phyloP scores from a whole-genome alignment of 441 rosid genomes.

The Geranium incanum region DNA sequence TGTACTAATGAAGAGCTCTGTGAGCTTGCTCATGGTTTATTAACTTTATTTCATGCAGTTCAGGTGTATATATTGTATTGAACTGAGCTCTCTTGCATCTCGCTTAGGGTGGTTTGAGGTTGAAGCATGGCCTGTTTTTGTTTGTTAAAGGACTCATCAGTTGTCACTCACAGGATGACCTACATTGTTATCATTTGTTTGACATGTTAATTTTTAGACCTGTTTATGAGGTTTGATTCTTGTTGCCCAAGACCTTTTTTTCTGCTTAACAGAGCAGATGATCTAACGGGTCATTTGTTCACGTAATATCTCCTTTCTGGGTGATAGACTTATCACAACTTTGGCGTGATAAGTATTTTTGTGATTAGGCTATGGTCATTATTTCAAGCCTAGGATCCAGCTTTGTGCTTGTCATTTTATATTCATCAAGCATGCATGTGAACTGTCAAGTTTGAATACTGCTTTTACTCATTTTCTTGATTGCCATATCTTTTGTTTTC shows the following conservation, averaged over 20 bases:
- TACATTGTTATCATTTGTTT: conserved; percentile 25
- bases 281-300: conserved; percentile 8
- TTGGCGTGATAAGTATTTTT: conserved; percentile 10
- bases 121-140: conserved; percentile 15
- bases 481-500: conserved; percentile 25
- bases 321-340: conserved; percentile 9
- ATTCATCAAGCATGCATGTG: conserved; percentile 16
- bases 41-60: conserved; percentile 20
- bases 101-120: conserved; percentile 19
- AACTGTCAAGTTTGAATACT: conserved; percentile 14
- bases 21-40: conserved; percentile 7
- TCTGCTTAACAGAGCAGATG: conserved; percentile 26
- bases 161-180: conserved; percentile 11
- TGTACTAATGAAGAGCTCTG: conserved; percentile 18
- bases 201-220: conserved; percentile 4
- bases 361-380: conserved; percentile 13
- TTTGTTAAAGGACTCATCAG: conserved; percentile 17
- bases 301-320: not conserved
- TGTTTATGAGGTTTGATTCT: conserved; percentile 9
- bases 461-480: conserved; percentile 18
- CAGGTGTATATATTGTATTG: conserved; percentile 17
- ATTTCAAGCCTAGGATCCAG: conserved; percentile 16
- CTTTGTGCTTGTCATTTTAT: conserved; percentile 14
- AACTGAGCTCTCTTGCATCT: conserved; percentile 28
- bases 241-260: conserved; percentile 25